Evolutionary conservation across 2,329 filamentous ascomycete species (phyloP), one percentile per base, ranked within the genome.

Genomic region (Erysiphe pulchra): DNA sequence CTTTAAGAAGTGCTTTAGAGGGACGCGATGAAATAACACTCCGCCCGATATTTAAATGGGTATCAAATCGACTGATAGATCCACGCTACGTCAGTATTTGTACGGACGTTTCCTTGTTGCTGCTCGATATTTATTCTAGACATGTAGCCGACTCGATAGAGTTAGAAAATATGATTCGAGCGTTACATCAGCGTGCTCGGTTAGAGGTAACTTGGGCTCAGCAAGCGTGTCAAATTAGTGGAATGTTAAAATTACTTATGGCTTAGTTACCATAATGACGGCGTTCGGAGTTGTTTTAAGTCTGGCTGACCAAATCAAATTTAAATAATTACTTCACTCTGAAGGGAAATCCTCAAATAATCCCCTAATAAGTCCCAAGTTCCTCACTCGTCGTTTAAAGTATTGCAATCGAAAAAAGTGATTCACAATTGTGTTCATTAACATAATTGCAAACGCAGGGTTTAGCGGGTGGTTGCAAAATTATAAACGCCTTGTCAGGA

Each of bases 121-220:
- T 95, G 33, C 65, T 95, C 17, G 87, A 98, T 56, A 65, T 95
- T 34, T 98, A 95, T 60, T 76, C 80, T 30, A 77, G 82, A 57
- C 80, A 84, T 53, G 68, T 85, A 20, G 80, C 74, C 2, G 75
- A 76, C 44, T 85, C 79, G 33, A 68, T 72, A 7, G 75, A 81
- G 58, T 70, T 95, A 47, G 76, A 82, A 49, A 67, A 68, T 44
- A 68, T 77, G 43, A 75, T 95, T 55, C 69, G 73, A 53, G 67
- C 67, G 43, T 65, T 94, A 50, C 75, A 80, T 57, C 65, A 69
- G 41, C 68, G 77, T 36, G 87, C 95, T 17, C 70, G 73, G 50
- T 65, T 71, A 37, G 82, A 90, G 60, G 79, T 86, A 11, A 83
- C 92, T 60, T 75, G 79, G 55, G 82, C 84, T 18, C 81, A 93